Base-by-base conservation (phyloP, 306 rosid species). In the Spatholobus suberectus region DNA sequence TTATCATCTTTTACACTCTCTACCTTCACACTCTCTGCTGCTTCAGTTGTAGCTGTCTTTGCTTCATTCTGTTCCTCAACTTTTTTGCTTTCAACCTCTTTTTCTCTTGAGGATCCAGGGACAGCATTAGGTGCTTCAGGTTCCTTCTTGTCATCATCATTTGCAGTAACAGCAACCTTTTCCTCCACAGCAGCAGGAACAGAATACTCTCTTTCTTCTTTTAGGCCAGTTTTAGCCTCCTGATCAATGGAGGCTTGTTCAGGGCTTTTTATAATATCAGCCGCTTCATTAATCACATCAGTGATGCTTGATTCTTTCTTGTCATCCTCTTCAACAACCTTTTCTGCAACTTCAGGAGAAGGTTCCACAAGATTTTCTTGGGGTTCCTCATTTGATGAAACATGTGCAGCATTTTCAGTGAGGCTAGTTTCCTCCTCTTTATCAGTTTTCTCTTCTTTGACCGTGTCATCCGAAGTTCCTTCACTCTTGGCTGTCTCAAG, bases 121-220 rank as follows among this genome's bases (percentile, higher is more conserved):
- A 58, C 85, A 21, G 37, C 58, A 35, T 71, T 81, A 40, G 78
- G 65, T 76, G 70, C 76, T 40, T 75, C 84, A 18, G 75, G 8
- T 78, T 61, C 90, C 57, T 88, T 84, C 87, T 78, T 87, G 79
- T 85, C 82, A 51, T 76, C 81, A 58, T 79, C 87, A 23, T 73
- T 78, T 73, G 59, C 63, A 35, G 71, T 89, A 29, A 23, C 77
- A 83, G 62, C 49, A 32, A 32, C 24, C 43, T 63, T 81, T 76
- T 88, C 86, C 63, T 61, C 75, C 0, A 62, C 71, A 58, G 15
- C 46, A 8, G 82, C 35, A 32, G 78, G 87, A 67, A 74, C 58
- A 59, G 35, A 35, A 65, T 76, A 40, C 58, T 78, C 70, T 59
- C 15, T 80, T 73, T 69, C 85, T 54, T 85, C 86, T 29, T 70